These are phyloP conservation scores for Saccharum spontaneum DNA, from an alignment of 176 grass and related monocot genomes.

Conservation along the genomic window DNA sequence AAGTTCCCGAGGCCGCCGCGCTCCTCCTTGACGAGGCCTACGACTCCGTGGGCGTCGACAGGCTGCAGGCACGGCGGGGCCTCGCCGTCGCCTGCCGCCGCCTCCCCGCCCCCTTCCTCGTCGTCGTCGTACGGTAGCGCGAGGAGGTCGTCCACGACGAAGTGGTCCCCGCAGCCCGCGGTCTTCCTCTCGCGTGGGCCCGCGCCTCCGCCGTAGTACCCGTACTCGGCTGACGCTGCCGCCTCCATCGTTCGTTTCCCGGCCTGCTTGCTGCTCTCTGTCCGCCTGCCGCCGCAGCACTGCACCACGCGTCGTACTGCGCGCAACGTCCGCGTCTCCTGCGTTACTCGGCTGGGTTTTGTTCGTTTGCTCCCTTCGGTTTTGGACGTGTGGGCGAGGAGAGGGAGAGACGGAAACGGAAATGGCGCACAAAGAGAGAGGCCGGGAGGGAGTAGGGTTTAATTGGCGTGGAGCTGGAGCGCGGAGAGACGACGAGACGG, in stretches of 20 bases:
- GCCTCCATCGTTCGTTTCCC: constrained; percentile 39
- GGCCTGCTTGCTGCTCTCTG: not conserved
- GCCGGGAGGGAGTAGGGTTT: constrained; percentile 39
- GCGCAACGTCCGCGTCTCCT: not conserved
- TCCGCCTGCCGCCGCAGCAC: not conserved
- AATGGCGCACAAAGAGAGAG: constrained; percentile 40
- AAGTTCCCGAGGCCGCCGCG: constrained; percentile 39
- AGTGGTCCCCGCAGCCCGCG: constrained; percentile 45
- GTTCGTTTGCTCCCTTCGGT: constrained; percentile 32
- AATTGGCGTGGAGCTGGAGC: constrained; percentile 56
- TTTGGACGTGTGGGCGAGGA: constrained; percentile 37
- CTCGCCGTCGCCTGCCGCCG: not conserved
- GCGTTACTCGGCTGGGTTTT: constrained; percentile 40
- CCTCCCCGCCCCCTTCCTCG: constrained; percentile 22
- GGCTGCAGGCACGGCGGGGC: not conserved
- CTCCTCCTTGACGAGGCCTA: constrained; percentile 28
- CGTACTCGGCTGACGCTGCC: constrained; percentile 40
- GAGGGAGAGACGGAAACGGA: constrained; percentile 23
- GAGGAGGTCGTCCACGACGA: constrained; percentile 85
- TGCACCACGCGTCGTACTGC: not conserved
- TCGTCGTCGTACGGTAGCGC: constrained; percentile 80
- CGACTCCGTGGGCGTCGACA: not conserved
- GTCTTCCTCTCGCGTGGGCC: constrained; percentile 54
- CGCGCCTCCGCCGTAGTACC: constrained; percentile 26
- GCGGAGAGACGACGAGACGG: constrained; percentile 7